Base-by-base conservation (phyloP, 345 rosid genomes). In the Linum tenue region DNA sequence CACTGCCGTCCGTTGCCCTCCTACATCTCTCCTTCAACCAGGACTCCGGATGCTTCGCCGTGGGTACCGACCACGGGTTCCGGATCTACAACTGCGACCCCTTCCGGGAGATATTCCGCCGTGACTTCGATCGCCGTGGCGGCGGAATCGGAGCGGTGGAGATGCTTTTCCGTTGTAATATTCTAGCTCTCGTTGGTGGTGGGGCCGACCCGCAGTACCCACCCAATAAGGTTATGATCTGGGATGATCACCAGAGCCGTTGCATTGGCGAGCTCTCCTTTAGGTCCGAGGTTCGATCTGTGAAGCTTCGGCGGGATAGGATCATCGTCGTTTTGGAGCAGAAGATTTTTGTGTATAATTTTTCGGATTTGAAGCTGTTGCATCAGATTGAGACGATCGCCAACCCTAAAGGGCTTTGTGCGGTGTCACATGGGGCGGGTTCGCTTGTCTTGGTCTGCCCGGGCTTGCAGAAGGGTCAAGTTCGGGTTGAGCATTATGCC, bases 111-210 rank as follows among this genome's bases (percentile, higher is more conserved):
- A 85, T 87, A 37, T 90, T 90, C 76, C 88, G 96, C 66, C 91
- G 96, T 3, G 96, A 94, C 67, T 87, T 95, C 59, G 96, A 82
- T 43, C 79, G 84, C n/a, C 64, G 70, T 36, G 87, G 84, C 5
- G 81, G 87, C 39, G 97, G 97, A 14, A 75, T 94, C 43, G 89
- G 88, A 2, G 86, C 80, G 4, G 89, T 86, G 2, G 94, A 86
- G 75, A 94, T 94, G 99, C 88, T 88, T 31, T 94, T 90, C 72
- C 80, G 96, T 51, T 91, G 95, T 72, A 90, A 88, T 63, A 86
- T 94, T 55, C 71, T 94, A 11, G 96, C 99, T 3, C 81, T 94
- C 4, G 92, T 90, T 2, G 99, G 96, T 14, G 96, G 97, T 5
- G 99, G 98, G 15, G 75, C 88, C 15, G 82, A 82, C 61, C 96